Conservation (phyloP, 257 asterid species). For the Nicotiana tomentosiformis region DNA sequence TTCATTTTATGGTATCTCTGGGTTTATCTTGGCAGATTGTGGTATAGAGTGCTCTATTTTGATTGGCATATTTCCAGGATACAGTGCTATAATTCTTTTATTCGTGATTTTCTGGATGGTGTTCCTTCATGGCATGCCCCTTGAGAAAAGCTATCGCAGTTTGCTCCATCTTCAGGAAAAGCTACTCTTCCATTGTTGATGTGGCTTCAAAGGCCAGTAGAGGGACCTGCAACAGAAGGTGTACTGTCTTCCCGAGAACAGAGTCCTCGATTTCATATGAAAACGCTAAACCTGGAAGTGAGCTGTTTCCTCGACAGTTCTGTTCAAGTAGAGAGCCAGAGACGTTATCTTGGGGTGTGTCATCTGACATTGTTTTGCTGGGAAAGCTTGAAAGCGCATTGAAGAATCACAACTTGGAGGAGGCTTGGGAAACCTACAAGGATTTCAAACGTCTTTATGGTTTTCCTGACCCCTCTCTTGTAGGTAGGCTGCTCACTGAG, state of each 20-base stretch:
- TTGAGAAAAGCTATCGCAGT: constrained; percentile 3
- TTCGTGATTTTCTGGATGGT: background rate
- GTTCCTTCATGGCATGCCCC: constrained; percentile 6
- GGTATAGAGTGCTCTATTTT: background rate
- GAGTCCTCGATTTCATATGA: constrained; percentile 10
- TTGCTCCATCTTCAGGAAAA: constrained; percentile 13
- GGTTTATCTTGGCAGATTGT: background rate
- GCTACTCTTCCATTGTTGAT: background rate
- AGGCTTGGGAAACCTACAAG: constrained; percentile 62
- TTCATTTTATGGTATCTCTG: background rate
- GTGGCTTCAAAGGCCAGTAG: constrained; percentile 13
- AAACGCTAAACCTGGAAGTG: constrained; percentile 1
- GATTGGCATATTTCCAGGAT: background rate
- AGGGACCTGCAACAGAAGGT: background rate
- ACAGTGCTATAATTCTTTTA: background rate
- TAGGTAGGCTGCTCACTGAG: constrained; percentile 46
- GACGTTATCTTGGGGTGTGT: constrained; percentile 27
- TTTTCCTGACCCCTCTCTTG: constrained; percentile 42
- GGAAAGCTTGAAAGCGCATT: constrained; percentile 53
- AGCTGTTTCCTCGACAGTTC: constrained; percentile 12
- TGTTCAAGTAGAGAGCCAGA: constrained; percentile 27
- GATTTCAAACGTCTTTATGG: constrained; percentile 61
- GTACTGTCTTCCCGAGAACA: background rate
- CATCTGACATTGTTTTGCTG: constrained; percentile 36
- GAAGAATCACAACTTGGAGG: constrained; percentile 51